Conservation (phyloP, 78 protist species). For the Pelomyxa schiedti region DNA sequence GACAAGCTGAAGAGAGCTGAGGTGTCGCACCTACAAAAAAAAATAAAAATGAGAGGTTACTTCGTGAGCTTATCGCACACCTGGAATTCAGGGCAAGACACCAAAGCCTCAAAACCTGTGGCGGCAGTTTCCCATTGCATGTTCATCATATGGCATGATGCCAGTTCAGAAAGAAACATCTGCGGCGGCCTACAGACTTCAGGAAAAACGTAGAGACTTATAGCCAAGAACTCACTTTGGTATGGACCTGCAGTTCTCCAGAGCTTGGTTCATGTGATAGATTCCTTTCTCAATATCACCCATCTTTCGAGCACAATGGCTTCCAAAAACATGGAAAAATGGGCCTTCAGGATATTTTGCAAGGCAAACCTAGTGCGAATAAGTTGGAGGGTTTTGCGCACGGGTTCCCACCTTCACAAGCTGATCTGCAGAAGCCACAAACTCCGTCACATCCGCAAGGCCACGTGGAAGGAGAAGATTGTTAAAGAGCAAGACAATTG, state of each 20-base stretch:
- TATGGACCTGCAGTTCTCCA: not conserved
- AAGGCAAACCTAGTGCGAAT: too few relatives aligned
- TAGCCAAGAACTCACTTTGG: too few relatives aligned
- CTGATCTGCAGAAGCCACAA: constrained; percentile 27
- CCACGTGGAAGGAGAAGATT: constrained; percentile 40
- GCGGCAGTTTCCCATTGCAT: constrained; percentile 25
- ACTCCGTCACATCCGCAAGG: constrained; percentile 20
- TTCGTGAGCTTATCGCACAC: too few relatives aligned
- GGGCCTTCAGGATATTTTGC: constrained; percentile 34
- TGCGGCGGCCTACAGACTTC: too few relatives aligned
- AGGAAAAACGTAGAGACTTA: too few relatives aligned
- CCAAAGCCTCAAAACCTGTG: not conserved
- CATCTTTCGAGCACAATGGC: constrained; percentile 33
- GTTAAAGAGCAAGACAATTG: constrained; percentile 27
- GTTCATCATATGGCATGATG: constrained; percentile 14
- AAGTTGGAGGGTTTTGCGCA: too few relatives aligned
- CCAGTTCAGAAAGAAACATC: constrained; percentile 29
- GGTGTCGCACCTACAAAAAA: constrained; percentile 29
- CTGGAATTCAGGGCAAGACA: too few relatives aligned
- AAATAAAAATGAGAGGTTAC: too few relatives aligned
- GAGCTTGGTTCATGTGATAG: constrained; percentile 4
- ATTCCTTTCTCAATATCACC: constrained; percentile 23
- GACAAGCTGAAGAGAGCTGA: constrained; percentile 33
- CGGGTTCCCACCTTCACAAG: too few relatives aligned
- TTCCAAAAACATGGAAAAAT: constrained; percentile 23